phyloP scores from a whole-genome alignment of 2,329 filamentous ascomycete genomes.

The Pseudodiploospora longispora region DNA sequence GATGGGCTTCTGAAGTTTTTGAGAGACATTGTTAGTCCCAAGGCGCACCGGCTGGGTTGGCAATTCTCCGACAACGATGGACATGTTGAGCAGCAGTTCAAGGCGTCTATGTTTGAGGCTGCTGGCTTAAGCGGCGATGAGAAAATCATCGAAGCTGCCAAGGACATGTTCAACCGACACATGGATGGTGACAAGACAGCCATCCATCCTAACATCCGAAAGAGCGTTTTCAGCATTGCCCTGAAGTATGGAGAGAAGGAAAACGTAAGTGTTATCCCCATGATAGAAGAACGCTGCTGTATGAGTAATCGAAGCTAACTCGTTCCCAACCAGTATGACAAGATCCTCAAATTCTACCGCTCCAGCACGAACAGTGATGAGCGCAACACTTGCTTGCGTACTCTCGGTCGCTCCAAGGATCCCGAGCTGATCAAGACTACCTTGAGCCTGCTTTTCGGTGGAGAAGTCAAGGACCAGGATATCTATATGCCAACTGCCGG shows the following conservation, averaged over 20 bases:
- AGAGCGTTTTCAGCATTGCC: constrained; percentile 77
- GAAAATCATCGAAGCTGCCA: constrained; percentile 67
- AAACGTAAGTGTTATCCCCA: constrained; percentile 47
- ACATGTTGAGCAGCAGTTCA: constrained; percentile 90
- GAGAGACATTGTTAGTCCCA: constrained; percentile 64
- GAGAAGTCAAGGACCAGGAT: constrained; percentile 88
- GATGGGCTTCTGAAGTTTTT: constrained; percentile 80
- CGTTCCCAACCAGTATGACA: constrained; percentile 52
- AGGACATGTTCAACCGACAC: constrained; percentile 87
- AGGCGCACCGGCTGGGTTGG: constrained; percentile 85
- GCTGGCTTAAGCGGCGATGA: constrained; percentile 77
- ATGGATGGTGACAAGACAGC: constrained; percentile 69
- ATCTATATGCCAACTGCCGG: constrained; percentile 82
- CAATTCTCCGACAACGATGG: constrained; percentile 75
- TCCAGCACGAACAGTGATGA: constrained; percentile 66
- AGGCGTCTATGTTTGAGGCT: constrained; percentile 78
- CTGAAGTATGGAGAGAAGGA: constrained; percentile 77
- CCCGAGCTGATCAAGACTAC: constrained; percentile 76
- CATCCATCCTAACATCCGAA: constrained; percentile 85
- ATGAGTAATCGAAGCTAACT: constrained; percentile 13
- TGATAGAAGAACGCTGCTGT: background rate
- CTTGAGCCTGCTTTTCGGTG: constrained; percentile 63
- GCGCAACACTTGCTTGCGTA: constrained; percentile 82
- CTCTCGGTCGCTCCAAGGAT: constrained; percentile 69
- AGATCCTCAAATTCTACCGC: constrained; percentile 66